Percentiles rank a stretch among this genome's conserved stretches.
Evolutionary conservation across 345 rosid species (phyloP).

Genomic region (Populus pruinosa): DNA sequence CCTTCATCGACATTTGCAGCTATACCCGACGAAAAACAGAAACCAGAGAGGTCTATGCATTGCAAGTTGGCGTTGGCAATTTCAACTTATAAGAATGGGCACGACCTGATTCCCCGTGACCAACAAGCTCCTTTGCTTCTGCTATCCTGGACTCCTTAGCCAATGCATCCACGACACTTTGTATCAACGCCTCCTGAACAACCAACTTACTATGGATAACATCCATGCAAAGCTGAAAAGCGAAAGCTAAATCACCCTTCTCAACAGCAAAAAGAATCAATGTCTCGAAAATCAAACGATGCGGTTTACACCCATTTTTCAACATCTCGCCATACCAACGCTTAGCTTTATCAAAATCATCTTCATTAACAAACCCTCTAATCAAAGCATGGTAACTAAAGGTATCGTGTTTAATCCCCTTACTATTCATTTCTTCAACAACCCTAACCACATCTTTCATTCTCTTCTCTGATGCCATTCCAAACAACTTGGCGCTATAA

Average conservation of each 20-base stretch:
- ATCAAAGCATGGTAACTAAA: conserved; percentile 59
- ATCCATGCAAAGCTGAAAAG: conserved; percentile 44
- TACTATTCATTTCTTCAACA: conserved; percentile 42
- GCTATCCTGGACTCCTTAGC: conserved; percentile 41
- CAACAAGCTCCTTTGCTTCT: conserved; percentile 57
- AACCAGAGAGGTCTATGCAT: neutral
- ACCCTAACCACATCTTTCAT: conserved; percentile 41
- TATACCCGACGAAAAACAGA: neutral
- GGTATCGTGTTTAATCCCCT: conserved; percentile 43
- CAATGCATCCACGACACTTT: conserved; percentile 52
- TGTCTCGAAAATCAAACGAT: conserved; percentile 34
- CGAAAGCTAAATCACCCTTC: conserved; percentile 53
- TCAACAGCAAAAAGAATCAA: conserved; percentile 46
- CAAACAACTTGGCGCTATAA: conserved; percentile 52
- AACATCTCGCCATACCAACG: conserved; percentile 44
- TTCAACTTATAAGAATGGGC: conserved; percentile 30
- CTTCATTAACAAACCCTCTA: conserved; percentile 42
- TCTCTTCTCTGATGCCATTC: conserved; percentile 43
- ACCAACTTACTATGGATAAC: conserved; percentile 24
- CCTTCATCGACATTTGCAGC: neutral
- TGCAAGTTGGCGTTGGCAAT: conserved; percentile 23
- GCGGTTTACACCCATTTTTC: conserved; percentile 27
- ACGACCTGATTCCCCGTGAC: conserved; percentile 44
- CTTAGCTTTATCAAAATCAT: conserved; percentile 45
- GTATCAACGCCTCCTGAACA: conserved; percentile 38